Base-by-base conservation (phyloP, 306 rosid species). In the Clitoria ternatea region DNA sequence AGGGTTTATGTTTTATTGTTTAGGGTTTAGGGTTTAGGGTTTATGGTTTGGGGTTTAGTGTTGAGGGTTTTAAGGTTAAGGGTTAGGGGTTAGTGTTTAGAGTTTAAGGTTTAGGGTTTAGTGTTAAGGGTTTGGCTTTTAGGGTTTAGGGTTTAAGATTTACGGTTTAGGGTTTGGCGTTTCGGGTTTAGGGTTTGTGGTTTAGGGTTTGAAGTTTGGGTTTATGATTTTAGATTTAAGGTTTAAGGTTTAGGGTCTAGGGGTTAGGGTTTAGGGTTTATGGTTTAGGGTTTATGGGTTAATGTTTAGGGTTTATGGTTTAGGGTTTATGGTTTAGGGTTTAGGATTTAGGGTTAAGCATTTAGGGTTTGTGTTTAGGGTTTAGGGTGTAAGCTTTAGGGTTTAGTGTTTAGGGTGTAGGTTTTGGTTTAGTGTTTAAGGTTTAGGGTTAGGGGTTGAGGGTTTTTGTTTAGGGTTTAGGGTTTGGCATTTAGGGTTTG, bases 391-490 rank as follows among this genome's bases (percentile, higher is more conserved):
- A 20, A 29, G 56, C 29, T 49, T 49, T 20, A 20, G 56, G 56
- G 56, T 49, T 49, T 49, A 6, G 29, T 27, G 56, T 49, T 49
- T 20, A 18, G 56, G 56, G 56, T 49, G 7, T 49, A 17, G 23
- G 52, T 57, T 50, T 44, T 66, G 49, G 72, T 52, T 50, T 45
- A 23, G 32, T 17, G 72, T 52, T 50, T 45, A 23, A 30, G 42
- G 72, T 76, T 63, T 48, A 44, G 39, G 20, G 81, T 61, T 47
- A 15, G 53, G 53, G 53, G 15, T 18, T 47, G n/a, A n/a, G n/a
- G n/a, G n/a, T n/a, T n/a, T n/a, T n/a, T n/a, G n/a, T n/a, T n/a
- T n/a, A n/a, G n/a, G 11, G 53, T 23, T 47, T 47, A n/a, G 18
- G 53, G 53, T 15, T 18, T 47, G 1, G 24, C 24, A 24, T 15